Conservation (phyloP, 352 stramenopile genomes). For the Phytophthora hybrid region DNA sequence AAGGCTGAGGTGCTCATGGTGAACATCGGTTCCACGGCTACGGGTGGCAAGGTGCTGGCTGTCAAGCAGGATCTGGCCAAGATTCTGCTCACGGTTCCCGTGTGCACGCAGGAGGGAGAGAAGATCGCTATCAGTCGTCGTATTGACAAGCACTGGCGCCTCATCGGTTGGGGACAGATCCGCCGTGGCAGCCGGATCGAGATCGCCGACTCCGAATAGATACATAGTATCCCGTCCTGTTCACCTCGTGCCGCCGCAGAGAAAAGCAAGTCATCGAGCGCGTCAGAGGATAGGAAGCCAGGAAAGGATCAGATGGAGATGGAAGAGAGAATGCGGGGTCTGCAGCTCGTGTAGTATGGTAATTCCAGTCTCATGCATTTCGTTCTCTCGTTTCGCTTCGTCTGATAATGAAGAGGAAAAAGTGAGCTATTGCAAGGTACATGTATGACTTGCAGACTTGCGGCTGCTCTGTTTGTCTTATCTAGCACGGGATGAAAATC, state of each 20-base stretch:
- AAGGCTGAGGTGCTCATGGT: conserved; percentile 99
- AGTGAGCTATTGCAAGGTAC: conserved; percentile 19
- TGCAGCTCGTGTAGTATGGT: conserved; percentile 47
- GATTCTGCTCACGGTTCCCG: conserved; percentile 98
- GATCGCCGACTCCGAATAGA: conserved; percentile 89
- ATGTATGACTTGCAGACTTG: conserved; percentile 30
- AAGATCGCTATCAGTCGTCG: conserved; percentile 99
- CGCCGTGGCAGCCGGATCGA: conserved; percentile 96
- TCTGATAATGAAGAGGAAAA: not conserved
- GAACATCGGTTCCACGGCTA: conserved; percentile 99
- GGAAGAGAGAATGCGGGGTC: conserved; percentile 38
- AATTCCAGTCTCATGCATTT: conserved; percentile 47
- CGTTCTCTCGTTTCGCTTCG: conserved; percentile 20
- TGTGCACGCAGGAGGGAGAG: conserved; percentile 99
- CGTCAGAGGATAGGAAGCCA: conserved; percentile 28
- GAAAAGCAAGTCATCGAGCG: conserved; percentile 34
- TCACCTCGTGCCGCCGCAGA: conserved; percentile 27
- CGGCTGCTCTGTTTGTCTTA: conserved; percentile 9
- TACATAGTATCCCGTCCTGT: conserved; percentile 42
- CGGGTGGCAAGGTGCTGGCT: conserved; percentile 95
- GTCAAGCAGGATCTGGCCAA: conserved; percentile 99
- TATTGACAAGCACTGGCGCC: conserved; percentile 99
- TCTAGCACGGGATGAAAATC: conserved; percentile 22
- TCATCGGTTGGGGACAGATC: conserved; percentile 99
- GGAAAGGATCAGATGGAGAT: conserved; percentile 45